A percentile compares a stretch with the other conserved stretches of the same genome.
These are phyloP conservation scores for Arabidopsis hybrid DNA, from an alignment of 441 rosid species.

Conservation along the genomic window DNA sequence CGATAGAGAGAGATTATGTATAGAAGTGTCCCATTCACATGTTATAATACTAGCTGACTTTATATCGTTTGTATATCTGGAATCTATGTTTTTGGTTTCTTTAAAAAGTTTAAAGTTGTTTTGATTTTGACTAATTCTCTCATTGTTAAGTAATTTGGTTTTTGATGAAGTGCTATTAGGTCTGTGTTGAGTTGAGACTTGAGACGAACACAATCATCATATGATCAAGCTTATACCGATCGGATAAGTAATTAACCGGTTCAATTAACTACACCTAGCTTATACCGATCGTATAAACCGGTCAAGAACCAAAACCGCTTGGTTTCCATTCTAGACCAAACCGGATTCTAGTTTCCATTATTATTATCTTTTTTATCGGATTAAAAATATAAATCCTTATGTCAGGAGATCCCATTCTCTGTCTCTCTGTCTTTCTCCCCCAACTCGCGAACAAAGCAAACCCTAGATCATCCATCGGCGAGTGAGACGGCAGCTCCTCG, in stretches of 20 bases:
- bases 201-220: not conserved
- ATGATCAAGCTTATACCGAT: too few species aligned
- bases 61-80: conserved; percentile 24
- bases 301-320: not conserved
- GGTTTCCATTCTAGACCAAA: not conserved
- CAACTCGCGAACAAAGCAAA: conserved; percentile 39
- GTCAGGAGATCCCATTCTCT: not conserved
- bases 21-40: conserved; percentile 23
- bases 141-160: not conserved
- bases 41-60: conserved; percentile 19
- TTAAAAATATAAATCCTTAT: conserved; percentile 24
- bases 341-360: conserved; percentile 2
- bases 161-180: not conserved
- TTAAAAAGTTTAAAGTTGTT: not conserved
- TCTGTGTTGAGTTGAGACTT: not conserved
- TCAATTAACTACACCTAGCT: too few species aligned
- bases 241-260: too few species aligned
- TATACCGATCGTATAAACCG: conserved; percentile 5
- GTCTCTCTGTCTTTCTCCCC: not conserved
- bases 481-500: conserved; percentile 38
- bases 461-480: conserved; percentile 45
- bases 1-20: conserved; percentile 36
- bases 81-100: conserved; percentile 15
- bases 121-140: not conserved
- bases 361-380: conserved; percentile 24